Conservation (phyloP, 2,329 filamentous ascomycete species). For the Podosphaera xanthii region DNA sequence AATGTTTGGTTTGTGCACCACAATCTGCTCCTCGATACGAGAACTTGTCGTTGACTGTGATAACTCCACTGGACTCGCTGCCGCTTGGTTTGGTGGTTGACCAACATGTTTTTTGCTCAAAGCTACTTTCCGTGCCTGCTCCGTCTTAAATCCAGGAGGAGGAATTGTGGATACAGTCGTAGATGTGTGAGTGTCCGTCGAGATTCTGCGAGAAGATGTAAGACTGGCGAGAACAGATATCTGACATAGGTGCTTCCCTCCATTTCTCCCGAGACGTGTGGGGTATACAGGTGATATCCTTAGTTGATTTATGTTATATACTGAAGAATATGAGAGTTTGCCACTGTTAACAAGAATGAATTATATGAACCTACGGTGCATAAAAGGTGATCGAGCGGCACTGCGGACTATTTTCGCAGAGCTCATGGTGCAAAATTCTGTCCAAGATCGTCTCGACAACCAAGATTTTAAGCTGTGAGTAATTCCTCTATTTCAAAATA, state of each 20-base stretch:
- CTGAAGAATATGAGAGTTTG: background rate
- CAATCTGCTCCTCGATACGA: slow-evolving; percentile 10
- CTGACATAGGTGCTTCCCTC: slow-evolving; percentile 13
- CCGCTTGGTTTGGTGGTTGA: slow-evolving; percentile 10
- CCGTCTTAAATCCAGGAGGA: slow-evolving; percentile 47
- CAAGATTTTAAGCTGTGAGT: too few relatives aligned
- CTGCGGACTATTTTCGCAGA: slow-evolving; percentile 17
- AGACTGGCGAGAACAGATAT: slow-evolving; percentile 30
- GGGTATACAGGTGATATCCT: slow-evolving; percentile 14
- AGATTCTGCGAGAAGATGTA: slow-evolving; percentile 30
- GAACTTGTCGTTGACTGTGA: slow-evolving; percentile 12
- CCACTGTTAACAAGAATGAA: too few relatives aligned
- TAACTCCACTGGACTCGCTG: slow-evolving; percentile 8
- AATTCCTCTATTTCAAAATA: too few relatives aligned
- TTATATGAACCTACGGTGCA: slow-evolving; percentile 9
- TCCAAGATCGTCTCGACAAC: too few relatives aligned
- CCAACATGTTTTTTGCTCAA: slow-evolving; percentile 8
- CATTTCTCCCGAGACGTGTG: slow-evolving; percentile 16
- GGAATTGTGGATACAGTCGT: slow-evolving; percentile 26
- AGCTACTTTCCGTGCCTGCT: slow-evolving; percentile 39
- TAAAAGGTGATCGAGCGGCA: slow-evolving; percentile 15
- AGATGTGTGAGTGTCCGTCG: slow-evolving; percentile 34
- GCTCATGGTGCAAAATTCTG: slow-evolving; percentile 13
- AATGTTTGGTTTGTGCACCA: slow-evolving; percentile 14
- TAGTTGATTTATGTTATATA: background rate